Evolutionary conservation across 805 yeast genomes (phyloP).

Genomic region (Spathaspora gorwiae): DNA sequence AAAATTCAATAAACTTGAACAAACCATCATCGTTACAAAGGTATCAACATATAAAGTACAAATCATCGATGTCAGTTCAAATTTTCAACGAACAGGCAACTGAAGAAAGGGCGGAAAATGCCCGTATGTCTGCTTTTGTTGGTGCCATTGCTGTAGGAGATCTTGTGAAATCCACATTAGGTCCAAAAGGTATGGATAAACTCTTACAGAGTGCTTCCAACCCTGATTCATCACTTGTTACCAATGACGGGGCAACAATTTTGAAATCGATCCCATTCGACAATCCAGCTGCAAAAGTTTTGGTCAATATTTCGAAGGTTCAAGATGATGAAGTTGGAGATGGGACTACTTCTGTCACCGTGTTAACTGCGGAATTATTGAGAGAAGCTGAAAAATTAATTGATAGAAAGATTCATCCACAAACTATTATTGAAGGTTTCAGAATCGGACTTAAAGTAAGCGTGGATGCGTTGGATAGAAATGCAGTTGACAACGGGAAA

Average conservation of each 20-base stretch:
- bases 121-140: conserved; percentile 93
- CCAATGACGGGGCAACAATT: conserved; percentile 98
- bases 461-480: conserved; percentile 65
- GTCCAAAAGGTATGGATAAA: conserved; percentile 99
- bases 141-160: conserved; percentile 99
- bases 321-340: conserved; percentile 99
- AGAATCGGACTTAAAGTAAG: conserved; percentile 89
- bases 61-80: conserved; percentile 61
- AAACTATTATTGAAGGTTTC: conserved; percentile 93
- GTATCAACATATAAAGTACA: no score
- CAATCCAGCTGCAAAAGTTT: conserved; percentile 94
- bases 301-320: conserved; percentile 90
- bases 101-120: conserved; percentile 97
- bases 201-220: conserved; percentile 82
- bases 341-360: conserved; percentile 95
- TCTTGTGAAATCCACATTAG: conserved; percentile 86
- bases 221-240: conserved; percentile 66
- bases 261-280: conserved; percentile 90
- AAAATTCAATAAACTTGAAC: no score
- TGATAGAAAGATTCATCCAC: conserved; percentile 94
- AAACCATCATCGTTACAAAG: no score
- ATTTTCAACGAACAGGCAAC: conserved; percentile 96
- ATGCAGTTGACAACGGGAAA: conserved; percentile 69
- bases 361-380: conserved; percentile 82
- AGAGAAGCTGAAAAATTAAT: conserved; percentile 93